phyloP scores from a whole-genome alignment of 306 rosid species.

The Glycine soja region DNA sequence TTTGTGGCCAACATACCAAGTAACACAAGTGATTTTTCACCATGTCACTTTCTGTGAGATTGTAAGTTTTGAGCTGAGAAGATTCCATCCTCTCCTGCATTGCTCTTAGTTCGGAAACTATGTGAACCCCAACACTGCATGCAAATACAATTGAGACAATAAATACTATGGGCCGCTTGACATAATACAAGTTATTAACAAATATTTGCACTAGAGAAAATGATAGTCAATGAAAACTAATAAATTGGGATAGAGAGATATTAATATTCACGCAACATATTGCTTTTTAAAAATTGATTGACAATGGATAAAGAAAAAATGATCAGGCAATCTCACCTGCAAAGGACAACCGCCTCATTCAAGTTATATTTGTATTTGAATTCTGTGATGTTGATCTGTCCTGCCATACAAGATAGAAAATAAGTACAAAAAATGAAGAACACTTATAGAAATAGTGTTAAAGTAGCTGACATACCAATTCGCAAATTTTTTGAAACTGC shows the following conservation, averaged over 20 bases:
- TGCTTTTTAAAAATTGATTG: background rate
- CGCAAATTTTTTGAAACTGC: conserved; percentile 84
- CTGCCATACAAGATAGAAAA: conserved; percentile 53
- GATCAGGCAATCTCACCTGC: conserved; percentile 61
- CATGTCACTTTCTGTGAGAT: conserved; percentile 82
- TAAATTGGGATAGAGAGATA: conserved; percentile 1
- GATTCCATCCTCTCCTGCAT: conserved; percentile 69
- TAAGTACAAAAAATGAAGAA: conserved; percentile 35
- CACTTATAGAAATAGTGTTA: conserved; percentile 13
- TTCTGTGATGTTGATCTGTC: conserved; percentile 83
- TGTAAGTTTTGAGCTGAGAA: conserved; percentile 65
- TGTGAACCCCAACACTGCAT: conserved; percentile 88
- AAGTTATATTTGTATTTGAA: conserved; percentile 81
- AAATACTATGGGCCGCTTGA: conserved; percentile 1
- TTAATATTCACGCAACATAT: background rate
- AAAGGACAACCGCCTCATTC: conserved; percentile 75
- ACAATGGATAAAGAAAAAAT: background rate
- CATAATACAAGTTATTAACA: background rate
- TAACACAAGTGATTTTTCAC: conserved; percentile 92
- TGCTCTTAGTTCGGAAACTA: conserved; percentile 67
- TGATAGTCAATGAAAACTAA: background rate
- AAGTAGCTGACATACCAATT: conserved; percentile 66
- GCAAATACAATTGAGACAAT: conserved; percentile 25
- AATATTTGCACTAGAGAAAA: no score
- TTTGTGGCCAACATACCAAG: conserved; percentile 60